Evolutionary conservation across 768 basidiomycete species (phyloP).

Genomic region (Naganishia friedmannii): DNA sequence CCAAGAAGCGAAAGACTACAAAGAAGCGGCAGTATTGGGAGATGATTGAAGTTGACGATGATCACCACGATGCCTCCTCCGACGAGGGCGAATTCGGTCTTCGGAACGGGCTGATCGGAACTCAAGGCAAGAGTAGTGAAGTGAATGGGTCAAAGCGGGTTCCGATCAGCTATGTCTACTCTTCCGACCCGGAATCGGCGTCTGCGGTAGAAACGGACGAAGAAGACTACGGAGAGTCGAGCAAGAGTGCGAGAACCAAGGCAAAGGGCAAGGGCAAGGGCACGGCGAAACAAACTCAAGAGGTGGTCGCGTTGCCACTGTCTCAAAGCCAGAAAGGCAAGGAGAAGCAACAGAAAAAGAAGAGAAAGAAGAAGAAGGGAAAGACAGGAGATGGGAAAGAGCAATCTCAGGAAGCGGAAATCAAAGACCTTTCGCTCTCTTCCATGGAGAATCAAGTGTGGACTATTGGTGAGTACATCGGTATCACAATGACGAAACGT

Average conservation of each 20-base stretch:
- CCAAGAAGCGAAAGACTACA: conserved; percentile 7
- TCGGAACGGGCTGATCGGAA: conserved; percentile 3
- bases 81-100: not conserved
- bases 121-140: not conserved
- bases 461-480: conserved; percentile 4
- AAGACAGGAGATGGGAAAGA: not conserved
- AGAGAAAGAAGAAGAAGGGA: conserved; percentile 7
- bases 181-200: conserved; percentile 45
- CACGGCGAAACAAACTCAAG: too few relatives aligned
- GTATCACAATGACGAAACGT: not conserved
- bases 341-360: not conserved
- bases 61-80: not conserved
- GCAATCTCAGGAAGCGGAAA: not conserved
- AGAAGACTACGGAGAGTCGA: conserved; percentile 35
- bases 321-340: not conserved
- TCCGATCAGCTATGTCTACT: conserved; percentile 17
- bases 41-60: conserved; percentile 1
- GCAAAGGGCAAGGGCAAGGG: too few relatives aligned
- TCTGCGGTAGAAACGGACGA: conserved; percentile 20
- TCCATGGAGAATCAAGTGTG: not conserved
- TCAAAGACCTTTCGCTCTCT: conserved; percentile 2
- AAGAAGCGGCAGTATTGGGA: conserved; percentile 1
- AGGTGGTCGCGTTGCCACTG: not conserved
- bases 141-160: conserved; percentile 5
- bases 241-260: conserved; percentile 32